Percentiles rank a stretch among this genome's conserved stretches.
Evolutionary conservation across 2,329 filamentous ascomycete species (phyloP).

Genomic region (Lasiodiplodia gonubiensis): DNA sequence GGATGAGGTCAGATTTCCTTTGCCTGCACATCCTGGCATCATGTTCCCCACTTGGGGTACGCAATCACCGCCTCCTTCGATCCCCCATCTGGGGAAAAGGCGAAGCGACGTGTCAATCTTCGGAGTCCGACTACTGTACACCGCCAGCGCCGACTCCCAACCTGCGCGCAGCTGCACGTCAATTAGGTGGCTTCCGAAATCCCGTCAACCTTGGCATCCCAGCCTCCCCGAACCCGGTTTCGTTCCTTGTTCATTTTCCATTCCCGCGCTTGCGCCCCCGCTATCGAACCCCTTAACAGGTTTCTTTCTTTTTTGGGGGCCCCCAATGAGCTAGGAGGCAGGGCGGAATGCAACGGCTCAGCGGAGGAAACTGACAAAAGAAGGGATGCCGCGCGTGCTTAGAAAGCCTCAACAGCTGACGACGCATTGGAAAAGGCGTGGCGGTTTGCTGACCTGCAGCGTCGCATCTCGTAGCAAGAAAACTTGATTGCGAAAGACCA

Average conservation of each 20-base stretch:
- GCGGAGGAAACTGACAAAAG: not conserved
- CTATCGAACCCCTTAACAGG: not conserved
- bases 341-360: not conserved
- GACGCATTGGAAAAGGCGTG: not conserved
- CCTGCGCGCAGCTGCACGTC: too few relatives aligned
- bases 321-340: not conserved
- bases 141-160: too few relatives aligned
- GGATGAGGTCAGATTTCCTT: constrained; percentile 19
- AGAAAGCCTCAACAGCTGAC: constrained; percentile 1
- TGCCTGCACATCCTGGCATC: constrained; percentile 1
- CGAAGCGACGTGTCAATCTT: constrained; percentile 9
- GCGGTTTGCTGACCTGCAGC: too few relatives aligned
- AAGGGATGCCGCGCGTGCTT: not conserved
- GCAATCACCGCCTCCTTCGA: constrained; percentile 16
- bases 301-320: not conserved
- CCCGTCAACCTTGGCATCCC: too few relatives aligned
- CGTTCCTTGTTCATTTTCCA: not conserved
- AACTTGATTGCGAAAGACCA: too few relatives aligned
- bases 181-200: not conserved
- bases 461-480: too few relatives aligned
- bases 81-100: not conserved
- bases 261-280: not conserved
- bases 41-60: constrained; percentile 9
- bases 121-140: too few relatives aligned
- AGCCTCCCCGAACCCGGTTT: not conserved